Percentiles rank a stretch among this genome's conserved stretches.
Evolutionary conservation across 768 basidiomycete species (phyloP).

Genomic region (Termitomyces sp.): DNA sequence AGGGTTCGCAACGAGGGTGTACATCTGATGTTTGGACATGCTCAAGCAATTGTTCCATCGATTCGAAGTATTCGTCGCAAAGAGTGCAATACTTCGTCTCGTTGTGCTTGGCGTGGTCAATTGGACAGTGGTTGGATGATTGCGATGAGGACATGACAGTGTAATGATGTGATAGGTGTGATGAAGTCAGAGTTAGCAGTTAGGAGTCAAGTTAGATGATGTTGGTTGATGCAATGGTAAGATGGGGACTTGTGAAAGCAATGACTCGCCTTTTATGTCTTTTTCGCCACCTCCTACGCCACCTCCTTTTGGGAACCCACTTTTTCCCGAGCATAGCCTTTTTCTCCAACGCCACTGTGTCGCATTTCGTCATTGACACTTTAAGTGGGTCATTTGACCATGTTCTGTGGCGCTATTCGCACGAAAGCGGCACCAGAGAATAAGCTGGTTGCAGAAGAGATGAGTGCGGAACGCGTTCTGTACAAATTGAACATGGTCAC

Average conservation of each 20-base stretch:
- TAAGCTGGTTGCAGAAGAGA: background rate
- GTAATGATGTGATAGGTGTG: too few species aligned
- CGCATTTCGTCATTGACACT: background rate
- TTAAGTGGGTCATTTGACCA: background rate
- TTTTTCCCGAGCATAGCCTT: background rate
- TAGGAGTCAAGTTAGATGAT: background rate
- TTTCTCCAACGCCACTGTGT: background rate
- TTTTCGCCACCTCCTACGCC: constrained; percentile 9
- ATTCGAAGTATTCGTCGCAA: constrained; percentile 1
- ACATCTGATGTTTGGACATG: background rate
- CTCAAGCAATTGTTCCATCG: background rate
- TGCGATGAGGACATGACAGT: background rate
- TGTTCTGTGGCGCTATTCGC: background rate
- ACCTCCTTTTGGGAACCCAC: constrained; percentile 5
- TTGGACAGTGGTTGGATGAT: background rate
- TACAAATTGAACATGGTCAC: background rate
- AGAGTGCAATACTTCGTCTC: constrained; percentile 1
- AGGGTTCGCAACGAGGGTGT: constrained; percentile 8
- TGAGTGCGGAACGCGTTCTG: background rate
- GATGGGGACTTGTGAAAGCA: background rate
- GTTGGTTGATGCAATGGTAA: constrained; percentile 4
- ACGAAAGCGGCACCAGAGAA: background rate
- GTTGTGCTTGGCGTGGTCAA: background rate
- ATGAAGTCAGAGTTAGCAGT: background rate
- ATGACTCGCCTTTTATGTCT: constrained; percentile 4